Percentiles rank a stretch among this genome's conserved stretches.
Evolutionary conservation across 2,329 filamentous ascomycete species (phyloP).

Genomic region (Ophiostoma populinum): DNA sequence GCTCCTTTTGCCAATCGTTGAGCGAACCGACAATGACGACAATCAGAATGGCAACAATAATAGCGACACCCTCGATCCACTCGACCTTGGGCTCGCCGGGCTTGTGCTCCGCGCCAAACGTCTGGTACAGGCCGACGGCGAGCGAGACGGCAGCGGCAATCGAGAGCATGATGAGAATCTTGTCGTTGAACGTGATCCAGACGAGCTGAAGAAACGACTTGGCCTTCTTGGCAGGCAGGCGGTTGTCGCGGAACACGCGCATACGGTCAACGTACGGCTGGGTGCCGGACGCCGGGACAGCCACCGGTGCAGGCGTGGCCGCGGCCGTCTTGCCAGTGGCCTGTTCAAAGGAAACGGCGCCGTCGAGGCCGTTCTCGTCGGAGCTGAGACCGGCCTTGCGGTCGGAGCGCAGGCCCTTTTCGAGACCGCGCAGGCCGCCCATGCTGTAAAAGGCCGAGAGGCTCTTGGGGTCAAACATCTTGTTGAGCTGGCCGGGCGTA

Average conservation of each 20-base stretch:
- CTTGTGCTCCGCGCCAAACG: constrained; percentile 41
- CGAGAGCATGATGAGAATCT: constrained; percentile 57
- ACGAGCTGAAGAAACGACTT: constrained; percentile 57
- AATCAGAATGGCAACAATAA: constrained; percentile 63
- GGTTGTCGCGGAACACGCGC: constrained; percentile 55
- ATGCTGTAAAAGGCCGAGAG: constrained; percentile 64
- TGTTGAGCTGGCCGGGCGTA: constrained; percentile 65
- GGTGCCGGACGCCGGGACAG: too few species aligned
- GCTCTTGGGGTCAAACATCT: constrained; percentile 81
- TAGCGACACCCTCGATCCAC: constrained; percentile 70
- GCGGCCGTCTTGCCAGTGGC: constrained; percentile 27
- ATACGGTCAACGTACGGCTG: constrained; percentile 51
- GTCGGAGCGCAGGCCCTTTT: constrained; percentile 61
- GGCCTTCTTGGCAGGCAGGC: constrained; percentile 55
- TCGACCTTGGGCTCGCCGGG: constrained; percentile 40
- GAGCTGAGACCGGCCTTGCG: constrained; percentile 55
- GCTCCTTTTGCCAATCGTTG: constrained; percentile 68
- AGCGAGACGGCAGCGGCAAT: constrained; percentile 56
- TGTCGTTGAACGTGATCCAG: constrained; percentile 76
- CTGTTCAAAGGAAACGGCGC: constrained; percentile 54
- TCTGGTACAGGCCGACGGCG: constrained; percentile 59
- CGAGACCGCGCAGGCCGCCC: constrained; percentile 61
- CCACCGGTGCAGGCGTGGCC: constrained; percentile 16
- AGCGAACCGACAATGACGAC: constrained; percentile 61
- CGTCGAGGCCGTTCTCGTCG: constrained; percentile 53